phyloP scores from a whole-genome alignment of 2,329 filamentous ascomycete genomes.

The Cercospora sojina region DNA sequence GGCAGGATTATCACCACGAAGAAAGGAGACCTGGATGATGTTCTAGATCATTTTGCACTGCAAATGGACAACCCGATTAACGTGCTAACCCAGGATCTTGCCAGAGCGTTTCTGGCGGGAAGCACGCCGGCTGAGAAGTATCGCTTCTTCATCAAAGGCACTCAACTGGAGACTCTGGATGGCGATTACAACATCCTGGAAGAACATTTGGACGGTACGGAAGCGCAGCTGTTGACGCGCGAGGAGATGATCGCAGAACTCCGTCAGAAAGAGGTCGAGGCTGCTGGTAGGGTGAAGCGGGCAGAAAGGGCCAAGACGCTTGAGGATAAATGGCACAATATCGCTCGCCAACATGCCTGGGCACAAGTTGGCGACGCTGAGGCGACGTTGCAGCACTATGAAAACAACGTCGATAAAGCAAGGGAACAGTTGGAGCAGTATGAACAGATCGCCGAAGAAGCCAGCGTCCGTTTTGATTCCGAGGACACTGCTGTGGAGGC shows the following conservation, averaged over 20 bases:
- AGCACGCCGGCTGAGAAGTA: slow-evolving; percentile 85
- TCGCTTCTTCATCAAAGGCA: slow-evolving; percentile 92
- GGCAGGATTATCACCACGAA: slow-evolving; percentile 75
- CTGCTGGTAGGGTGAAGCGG: slow-evolving; percentile 63
- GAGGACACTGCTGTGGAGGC: slow-evolving; percentile 44
- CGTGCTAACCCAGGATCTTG: slow-evolving; percentile 91
- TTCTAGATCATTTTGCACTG: slow-evolving; percentile 87
- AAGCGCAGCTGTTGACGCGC: slow-evolving; percentile 61
- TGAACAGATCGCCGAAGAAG: slow-evolving; percentile 46
- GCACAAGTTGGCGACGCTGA: slow-evolving; percentile 79
- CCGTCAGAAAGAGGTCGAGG: slow-evolving; percentile 59
- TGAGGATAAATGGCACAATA: slow-evolving; percentile 49
- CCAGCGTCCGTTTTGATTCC: slow-evolving; percentile 45
- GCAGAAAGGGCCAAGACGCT: slow-evolving; percentile 67
- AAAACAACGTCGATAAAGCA: slow-evolving; percentile 35
- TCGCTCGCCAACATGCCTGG: slow-evolving; percentile 76
- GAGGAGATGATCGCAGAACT: slow-evolving; percentile 63
- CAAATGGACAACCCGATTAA: slow-evolving; percentile 98
- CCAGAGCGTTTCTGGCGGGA: slow-evolving; percentile 85
- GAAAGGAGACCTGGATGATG: slow-evolving; percentile 84
- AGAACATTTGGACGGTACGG: slow-evolving; percentile 72
- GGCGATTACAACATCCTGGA: slow-evolving; percentile 85
- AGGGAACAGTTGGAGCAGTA: slow-evolving; percentile 49
- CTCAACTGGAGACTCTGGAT: slow-evolving; percentile 87
- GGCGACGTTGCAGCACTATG: slow-evolving; percentile 33